phyloP scores from a whole-genome alignment of 441 rosid species.

The Populus hybrid region DNA sequence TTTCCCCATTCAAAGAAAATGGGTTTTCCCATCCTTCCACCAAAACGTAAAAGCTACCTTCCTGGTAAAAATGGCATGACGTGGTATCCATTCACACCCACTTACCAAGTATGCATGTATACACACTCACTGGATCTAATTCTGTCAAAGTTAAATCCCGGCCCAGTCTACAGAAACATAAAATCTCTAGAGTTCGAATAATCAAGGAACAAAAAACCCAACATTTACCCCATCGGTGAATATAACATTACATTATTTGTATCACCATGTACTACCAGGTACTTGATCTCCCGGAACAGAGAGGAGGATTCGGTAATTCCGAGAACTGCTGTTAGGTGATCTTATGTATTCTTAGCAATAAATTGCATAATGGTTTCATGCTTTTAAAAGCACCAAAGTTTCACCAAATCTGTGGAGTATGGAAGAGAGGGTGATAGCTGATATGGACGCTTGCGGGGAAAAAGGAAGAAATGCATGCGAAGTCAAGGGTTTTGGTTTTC shows the following conservation, averaged over 20 bases:
- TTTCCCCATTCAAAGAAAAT: background rate
- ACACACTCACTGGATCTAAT: background rate
- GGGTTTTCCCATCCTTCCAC: background rate
- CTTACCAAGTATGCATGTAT: background rate
- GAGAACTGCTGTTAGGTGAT: background rate
- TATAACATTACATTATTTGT: background rate
- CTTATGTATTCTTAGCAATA: background rate
- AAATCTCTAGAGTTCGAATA: background rate
- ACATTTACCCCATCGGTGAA: background rate
- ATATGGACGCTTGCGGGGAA: background rate
- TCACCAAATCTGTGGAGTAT: background rate
- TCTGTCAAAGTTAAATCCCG: background rate
- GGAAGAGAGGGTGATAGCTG: background rate
- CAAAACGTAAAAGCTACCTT: background rate
- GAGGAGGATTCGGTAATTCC: background rate
- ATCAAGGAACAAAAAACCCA: background rate
- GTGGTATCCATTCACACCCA: background rate
- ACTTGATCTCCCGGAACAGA: background rate
- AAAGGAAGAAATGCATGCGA: background rate
- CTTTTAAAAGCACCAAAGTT: background rate
- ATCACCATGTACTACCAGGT: background rate
- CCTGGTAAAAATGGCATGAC: background rate
- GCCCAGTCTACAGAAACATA: background rate
- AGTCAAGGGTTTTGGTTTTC: background rate
- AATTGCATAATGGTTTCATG: background rate